These are phyloP conservation scores for Chytriomyces confervae DNA, from an alignment of 192 early-diverging fungal species.

Conservation along the genomic window DNA sequence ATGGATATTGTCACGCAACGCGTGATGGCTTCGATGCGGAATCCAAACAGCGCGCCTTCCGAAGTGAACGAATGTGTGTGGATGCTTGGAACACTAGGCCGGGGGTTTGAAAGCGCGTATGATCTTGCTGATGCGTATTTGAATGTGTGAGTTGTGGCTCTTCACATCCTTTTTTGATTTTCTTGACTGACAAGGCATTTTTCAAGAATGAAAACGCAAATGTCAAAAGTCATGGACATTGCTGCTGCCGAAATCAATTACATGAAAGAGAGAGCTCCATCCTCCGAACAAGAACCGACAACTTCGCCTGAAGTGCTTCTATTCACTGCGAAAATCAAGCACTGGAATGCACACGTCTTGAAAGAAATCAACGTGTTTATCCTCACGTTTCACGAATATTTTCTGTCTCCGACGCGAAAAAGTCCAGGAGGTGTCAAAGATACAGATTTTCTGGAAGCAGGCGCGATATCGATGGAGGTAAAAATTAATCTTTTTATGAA, in stretches of 20 bases:
- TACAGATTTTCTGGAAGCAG: not conserved
- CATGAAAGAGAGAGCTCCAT: not conserved
- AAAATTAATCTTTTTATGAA: not conserved
- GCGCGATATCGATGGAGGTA: not conserved
- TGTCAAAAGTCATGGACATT: conserved; percentile 12
- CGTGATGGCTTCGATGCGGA: conserved; percentile 61
- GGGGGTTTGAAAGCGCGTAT: conserved; percentile 22
- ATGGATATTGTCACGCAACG: conserved; percentile 73
- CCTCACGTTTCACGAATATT: conserved; percentile 20
- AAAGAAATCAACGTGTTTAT: conserved; percentile 18
- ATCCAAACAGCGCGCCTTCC: conserved; percentile 33
- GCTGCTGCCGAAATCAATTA: not conserved
- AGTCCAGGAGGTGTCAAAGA: not conserved
- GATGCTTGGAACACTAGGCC: conserved; percentile 38
- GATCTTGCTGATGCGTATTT: conserved; percentile 45
- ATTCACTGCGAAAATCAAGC: conserved; percentile 20
- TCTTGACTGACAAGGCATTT: not conserved
- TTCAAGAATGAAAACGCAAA: conserved; percentile 25
- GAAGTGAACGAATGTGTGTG: conserved; percentile 61
- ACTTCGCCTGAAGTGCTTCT: conserved; percentile 6
- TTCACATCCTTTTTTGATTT: not conserved
- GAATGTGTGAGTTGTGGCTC: conserved; percentile 12
- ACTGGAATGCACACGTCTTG: conserved; percentile 20
- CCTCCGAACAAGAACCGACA: not conserved
- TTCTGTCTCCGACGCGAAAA: not conserved